Percentiles rank a stretch among this genome's conserved stretches.
Evolutionary conservation across 225 moss, liverwort and hornwort genomes (phyloP).

Genomic region (Ulota crispa): DNA sequence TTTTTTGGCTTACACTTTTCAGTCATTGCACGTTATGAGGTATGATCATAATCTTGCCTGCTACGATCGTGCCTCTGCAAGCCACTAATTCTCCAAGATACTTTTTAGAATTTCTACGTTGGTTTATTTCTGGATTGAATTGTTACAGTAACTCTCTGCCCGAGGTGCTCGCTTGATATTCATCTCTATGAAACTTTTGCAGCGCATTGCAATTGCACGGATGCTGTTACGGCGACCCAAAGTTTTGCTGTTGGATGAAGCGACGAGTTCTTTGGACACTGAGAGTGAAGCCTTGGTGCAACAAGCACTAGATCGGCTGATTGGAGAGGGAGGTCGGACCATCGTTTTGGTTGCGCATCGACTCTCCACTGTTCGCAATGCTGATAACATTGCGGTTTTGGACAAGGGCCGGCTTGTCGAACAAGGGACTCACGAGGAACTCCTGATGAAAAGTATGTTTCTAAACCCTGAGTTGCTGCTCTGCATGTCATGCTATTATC

Average conservation of each 20-base stretch:
- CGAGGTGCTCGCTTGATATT: not conserved
- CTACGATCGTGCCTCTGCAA: not conserved
- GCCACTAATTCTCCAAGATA: not conserved
- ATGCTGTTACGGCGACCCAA: constrained; percentile 91
- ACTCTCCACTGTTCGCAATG: constrained; percentile 93
- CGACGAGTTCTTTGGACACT: constrained; percentile 93
- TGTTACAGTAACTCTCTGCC: not conserved
- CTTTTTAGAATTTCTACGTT: not conserved
- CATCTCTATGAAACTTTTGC: constrained; percentile 15
- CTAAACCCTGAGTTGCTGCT: not conserved
- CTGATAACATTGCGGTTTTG: constrained; percentile 93
- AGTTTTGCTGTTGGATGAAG: constrained; percentile 90
- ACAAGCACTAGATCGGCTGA: constrained; percentile 89
- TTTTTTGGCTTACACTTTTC: not conserved
- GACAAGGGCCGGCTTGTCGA: constrained; percentile 94
- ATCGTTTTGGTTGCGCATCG: constrained; percentile 95
- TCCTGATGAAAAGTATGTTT: constrained; percentile 60
- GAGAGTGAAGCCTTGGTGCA: constrained; percentile 99
- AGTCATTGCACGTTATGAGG: not conserved
- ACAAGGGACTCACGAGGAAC: constrained; percentile 85
- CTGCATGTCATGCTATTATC: not conserved
- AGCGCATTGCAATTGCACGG: constrained; percentile 96
- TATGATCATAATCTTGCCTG: not conserved
- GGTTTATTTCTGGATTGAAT: not conserved
- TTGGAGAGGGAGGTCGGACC: constrained; percentile 87